Conservation (phyloP, 495 filamentous ascomycete species). For the Platismatia glauca region DNA sequence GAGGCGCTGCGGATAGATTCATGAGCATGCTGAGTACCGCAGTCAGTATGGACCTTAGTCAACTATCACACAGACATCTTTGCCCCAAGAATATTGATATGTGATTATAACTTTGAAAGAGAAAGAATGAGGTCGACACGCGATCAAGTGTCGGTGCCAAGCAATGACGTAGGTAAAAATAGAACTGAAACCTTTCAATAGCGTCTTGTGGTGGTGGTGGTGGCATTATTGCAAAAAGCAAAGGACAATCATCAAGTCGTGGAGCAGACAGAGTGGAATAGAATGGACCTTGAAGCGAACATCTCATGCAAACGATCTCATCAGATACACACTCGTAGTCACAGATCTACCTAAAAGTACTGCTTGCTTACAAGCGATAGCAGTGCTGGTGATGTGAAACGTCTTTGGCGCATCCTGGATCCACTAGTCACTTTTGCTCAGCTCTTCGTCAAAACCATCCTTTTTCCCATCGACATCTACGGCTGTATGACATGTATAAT, state of each 20-base stretch:
- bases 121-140: background rate
- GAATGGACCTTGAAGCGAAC: no score
- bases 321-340: no score
- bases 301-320: no score
- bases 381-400: constrained; percentile 2
- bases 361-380: constrained; percentile 1
- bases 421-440: background rate
- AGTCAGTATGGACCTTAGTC: no score
- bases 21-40: background rate
- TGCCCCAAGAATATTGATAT: no score
- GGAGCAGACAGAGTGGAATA: background rate
- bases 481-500: background rate
- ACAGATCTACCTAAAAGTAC: no score
- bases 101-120: no score
- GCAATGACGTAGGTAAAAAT: constrained; percentile 5
- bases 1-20: background rate
- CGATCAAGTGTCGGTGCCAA: background rate
- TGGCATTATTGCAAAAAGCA: background rate
- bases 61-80: no score
- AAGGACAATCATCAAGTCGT: background rate
- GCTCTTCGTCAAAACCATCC: background rate
- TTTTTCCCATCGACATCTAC: background rate
- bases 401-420: background rate
- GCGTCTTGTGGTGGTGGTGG: background rate
- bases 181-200: background rate